Evolutionary conservation across 495 filamentous ascomycete species (phyloP), one percentile per base, ranked within the genome.

Genomic region (Neurospora sp.): DNA sequence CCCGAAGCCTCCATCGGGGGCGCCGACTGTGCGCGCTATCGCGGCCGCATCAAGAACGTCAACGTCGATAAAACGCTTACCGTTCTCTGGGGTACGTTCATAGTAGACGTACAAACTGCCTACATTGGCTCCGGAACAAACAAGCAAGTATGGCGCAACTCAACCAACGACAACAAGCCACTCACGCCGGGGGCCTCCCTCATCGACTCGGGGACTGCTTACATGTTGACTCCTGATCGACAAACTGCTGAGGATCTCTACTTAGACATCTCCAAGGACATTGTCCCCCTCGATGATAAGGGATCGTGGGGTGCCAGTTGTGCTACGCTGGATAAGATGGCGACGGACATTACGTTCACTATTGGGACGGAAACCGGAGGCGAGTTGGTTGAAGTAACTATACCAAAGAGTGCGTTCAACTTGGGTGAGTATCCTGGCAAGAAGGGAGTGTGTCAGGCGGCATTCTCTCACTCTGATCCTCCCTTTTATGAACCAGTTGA

Each of bases 1-100:
- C 76, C 75, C 31, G 74, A 79, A 73, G 73, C 81, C 69, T 82
- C 81, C 12, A 71, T 83, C n/a, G 81, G 81, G 40, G 80, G 79
- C 18, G 74, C 68, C 31, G 80, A 83, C 61, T 46, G 20, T 35
- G 69, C 69, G 18, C 79, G 77, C 46, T 81, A 78, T 75, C 20
- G 66, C 22, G 74, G 73, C 72, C 41, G 71, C 0, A 46, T 79
- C 22, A 70, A 20, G 35, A 79, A 68, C 20, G 71, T 81, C 59
- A 37, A 44, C 5, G 46, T 79, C 37, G 70, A 78, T 41, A 41
- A 66, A 41, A 22, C 38, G 3, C 74, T 77, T 12, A 75, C 73
- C 16, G 40, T 42, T 20, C 46, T 59, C 10, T 48, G 39, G 11
- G 38, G 39, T 5, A 40, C 69, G 5, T 80, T 76, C 73, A 74